Evolutionary conservation across 78 protist genomes (phyloP).

Genomic region (Pirum gemmata): DNA sequence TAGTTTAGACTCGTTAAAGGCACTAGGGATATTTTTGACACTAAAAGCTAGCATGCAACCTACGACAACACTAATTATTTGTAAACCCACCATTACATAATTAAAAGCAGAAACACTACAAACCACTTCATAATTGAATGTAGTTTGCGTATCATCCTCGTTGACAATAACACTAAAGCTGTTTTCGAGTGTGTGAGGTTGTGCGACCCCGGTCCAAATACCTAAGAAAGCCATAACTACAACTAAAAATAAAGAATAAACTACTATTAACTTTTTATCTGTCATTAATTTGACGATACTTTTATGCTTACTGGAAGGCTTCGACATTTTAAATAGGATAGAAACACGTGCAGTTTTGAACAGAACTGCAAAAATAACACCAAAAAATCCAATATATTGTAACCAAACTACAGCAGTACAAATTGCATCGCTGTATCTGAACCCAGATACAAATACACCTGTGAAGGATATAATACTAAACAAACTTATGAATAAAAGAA

Average conservation of each 20-base stretch:
- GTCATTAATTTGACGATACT: background rate
- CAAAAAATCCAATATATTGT: background rate
- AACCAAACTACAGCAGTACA: background rate
- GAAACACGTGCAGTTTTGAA: background rate
- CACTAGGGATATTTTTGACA: background rate
- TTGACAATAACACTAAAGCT: no score
- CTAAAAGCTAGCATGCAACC: background rate
- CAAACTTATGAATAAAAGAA: background rate
- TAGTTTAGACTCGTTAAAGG: background rate
- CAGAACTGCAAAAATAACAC: background rate
- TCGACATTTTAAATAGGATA: no score
- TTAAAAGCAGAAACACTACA: no score
- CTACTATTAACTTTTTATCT: background rate
- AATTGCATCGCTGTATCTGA: background rate
- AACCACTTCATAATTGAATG: no score
- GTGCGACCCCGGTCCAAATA: background rate
- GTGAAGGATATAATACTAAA: background rate
- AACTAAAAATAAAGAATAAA: background rate
- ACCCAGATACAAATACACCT: background rate
- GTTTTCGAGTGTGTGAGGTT: no score
- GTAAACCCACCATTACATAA: no score
- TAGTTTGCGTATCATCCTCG: no score
- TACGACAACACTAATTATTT: no score
- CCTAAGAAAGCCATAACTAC: background rate
- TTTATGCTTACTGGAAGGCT: background rate